Evolutionary conservation across 2,329 filamentous ascomycete species (phyloP).

Genomic region (Arthrobotrys sinensis): DNA sequence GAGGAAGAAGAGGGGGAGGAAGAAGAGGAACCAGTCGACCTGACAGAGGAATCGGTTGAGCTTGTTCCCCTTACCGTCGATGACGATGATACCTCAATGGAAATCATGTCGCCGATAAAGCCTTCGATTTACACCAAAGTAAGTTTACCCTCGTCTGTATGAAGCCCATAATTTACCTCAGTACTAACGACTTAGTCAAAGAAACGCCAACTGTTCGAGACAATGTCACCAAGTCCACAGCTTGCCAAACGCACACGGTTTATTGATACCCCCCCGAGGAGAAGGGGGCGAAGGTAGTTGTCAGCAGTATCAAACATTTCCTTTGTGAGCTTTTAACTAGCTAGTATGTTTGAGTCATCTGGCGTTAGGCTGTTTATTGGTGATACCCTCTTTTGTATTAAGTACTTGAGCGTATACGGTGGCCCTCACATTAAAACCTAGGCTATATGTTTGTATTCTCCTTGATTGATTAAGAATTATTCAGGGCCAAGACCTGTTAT

Average conservation of each 20-base stretch:
- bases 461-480: constrained; percentile 11
- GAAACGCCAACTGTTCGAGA: constrained; percentile 40
- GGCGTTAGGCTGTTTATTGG: neutral
- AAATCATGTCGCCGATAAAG: constrained; percentile 57
- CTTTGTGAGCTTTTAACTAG: neutral
- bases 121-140: constrained; percentile 44
- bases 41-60: constrained; percentile 37
- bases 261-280: constrained; percentile 36
- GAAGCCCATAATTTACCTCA: neutral
- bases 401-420: neutral
- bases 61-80: constrained; percentile 29
- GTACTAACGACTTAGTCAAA: neutral
- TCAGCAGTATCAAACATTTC: neutral
- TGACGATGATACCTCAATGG: constrained; percentile 54
- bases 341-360: neutral
- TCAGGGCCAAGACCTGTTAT: neutral
- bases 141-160: neutral
- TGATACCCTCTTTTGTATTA: constrained; percentile 17
- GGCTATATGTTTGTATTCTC: neutral
- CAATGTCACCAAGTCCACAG: constrained; percentile 39
- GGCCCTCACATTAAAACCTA: too few relatives aligned
- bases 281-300: constrained; percentile 8
- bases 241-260: constrained; percentile 50
- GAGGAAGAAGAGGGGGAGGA: neutral
- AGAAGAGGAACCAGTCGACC: neutral